Base-by-base conservation (phyloP, 2,329 filamentous ascomycete species). In the Bipolaris zeicola region DNA sequence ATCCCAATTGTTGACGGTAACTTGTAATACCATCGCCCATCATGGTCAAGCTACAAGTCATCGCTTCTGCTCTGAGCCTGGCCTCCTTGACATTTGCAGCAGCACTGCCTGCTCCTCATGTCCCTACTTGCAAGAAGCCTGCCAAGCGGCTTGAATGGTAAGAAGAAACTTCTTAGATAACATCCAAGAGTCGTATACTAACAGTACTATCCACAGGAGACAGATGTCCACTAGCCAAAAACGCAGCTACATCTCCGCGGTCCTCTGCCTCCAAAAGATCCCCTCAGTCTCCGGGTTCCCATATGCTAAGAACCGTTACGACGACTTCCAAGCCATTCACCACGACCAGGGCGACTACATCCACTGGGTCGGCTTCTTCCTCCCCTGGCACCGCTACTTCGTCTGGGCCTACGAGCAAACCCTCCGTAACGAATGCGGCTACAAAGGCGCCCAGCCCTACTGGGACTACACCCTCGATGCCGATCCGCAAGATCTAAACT, bases 401-500 rank as follows among this genome's bases (percentile, higher is more conserved):
- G 43, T 64, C 22, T 52, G 55, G 1, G 64, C 59, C 1, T 69
- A 64, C 42, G 67, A 69, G n/a, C 62, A 65, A n/a, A 62, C 67
- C 1, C 49, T 71, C 4, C 50, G 65, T 1, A 41, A 63, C 18
- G 64, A 69, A 14, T 71, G 66, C n/a, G 68, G 64, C 6, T 69
- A 63, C 37, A 62, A 55, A 2, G 62, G 67, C 34, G 67, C 20
- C 5, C 65, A 71, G 34, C 67, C 67, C 36, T 83, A 82, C 67
- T 72, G 69, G 70, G 61, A 72, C 55, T 72, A 60, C 58, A 64
- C 62, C 2, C 45, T 61, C 0, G 70, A 73, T 14, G 65, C 68
- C 1, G 50, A 62, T 7, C 61, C 63, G 2, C n/a, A 57, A 7
- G 58, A 63, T 13, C 59, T 44, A 0, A 58, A 37, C 5, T 66